Base-by-base conservation (phyloP, 345 rosid genomes). In the Passiflora organensis region DNA sequence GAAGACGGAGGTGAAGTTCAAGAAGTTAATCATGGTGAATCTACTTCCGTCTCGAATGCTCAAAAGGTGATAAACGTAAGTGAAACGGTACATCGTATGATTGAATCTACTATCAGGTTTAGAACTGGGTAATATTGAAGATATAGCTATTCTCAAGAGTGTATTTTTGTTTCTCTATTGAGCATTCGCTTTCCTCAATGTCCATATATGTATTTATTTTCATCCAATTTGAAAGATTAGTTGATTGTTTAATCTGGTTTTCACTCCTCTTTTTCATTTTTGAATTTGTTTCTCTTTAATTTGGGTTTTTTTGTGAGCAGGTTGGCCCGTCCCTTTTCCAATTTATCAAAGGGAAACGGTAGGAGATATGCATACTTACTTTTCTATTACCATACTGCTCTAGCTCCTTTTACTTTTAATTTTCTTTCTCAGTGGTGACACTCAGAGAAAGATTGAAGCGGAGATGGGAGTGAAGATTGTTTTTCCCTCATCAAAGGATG, bases 291-390 rank as follows among this genome's bases (percentile, higher is more conserved):
- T 25, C 10, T 10, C 17, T 50, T 44, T 23, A 10, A n/a, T 43
- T 23, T 58, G 19, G 55, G 11, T 56, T 70, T 66, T 45, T 21
- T 32, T 41, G 41, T 54, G 50, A 63, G 67, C 72, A 93, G 99
- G 82, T 84, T 24, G 99, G 87, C 46, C 79, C 94, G 55, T 86
- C 99, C 65, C 72, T 89, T 45, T 59, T 93, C 62, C 83, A 65
- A 56, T 93, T 86, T 55, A 50, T 89, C 66, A 68, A 61, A 72
- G 97, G 95, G 68, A 82, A 73, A 81, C 76, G 80, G 97, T 93
- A 82, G 53, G 84, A 45, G 18, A 62, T 62, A 56, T 32, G 42
- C 69, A 51, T 62, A 6, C 59, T 44, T 19, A 52, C 37, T 37
- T 43, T 47, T 59, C 69, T 6, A 2, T 21, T 23, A 5, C 5